phyloP scores from a whole-genome alignment of 768 basidiomycete species.

The Mycena galericulata region DNA sequence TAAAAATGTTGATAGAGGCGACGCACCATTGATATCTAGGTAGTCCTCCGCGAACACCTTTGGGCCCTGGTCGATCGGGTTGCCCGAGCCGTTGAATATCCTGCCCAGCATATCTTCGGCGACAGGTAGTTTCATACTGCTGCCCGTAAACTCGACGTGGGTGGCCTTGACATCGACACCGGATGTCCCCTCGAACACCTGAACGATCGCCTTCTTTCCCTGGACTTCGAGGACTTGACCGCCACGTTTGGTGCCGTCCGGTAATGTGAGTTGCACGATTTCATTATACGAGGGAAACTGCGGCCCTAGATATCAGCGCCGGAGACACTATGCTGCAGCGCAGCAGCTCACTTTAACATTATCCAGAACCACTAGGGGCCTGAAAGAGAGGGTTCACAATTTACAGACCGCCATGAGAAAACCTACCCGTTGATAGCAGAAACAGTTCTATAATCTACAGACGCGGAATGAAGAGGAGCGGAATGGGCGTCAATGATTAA shows the following conservation, averaged over 20 bases:
- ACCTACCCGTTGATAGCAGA: conserved; percentile 96
- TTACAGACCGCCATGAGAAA: conserved; percentile 13
- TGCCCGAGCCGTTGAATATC: conserved; percentile 98
- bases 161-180: conserved; percentile 98
- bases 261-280: conserved; percentile 94
- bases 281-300: conserved; percentile 99
- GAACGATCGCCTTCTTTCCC: conserved; percentile 99
- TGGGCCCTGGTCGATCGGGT: conserved; percentile 98
- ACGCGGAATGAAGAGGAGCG: conserved; percentile 33
- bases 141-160: conserved; percentile 97
- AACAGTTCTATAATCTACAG: conserved; percentile 94
- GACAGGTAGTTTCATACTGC: conserved; percentile 98
- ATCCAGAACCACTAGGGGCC: conserved; percentile 95
- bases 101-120: conserved; percentile 99
- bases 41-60: conserved; percentile 99
- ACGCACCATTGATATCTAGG: conserved; percentile 96
- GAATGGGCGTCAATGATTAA: not conserved
- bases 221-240: conserved; percentile 98
- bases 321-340: not conserved
- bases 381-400: conserved; percentile 45
- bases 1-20: conserved; percentile 16
- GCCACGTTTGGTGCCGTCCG: conserved; percentile 94
- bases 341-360: conserved; percentile 88
- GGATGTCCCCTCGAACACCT: conserved; percentile 98
- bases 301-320: conserved; percentile 12